These are phyloP conservation scores for Rugosomyces carneus DNA, from an alignment of 1,284 basidiomycete species.

Conservation along the genomic window DNA sequence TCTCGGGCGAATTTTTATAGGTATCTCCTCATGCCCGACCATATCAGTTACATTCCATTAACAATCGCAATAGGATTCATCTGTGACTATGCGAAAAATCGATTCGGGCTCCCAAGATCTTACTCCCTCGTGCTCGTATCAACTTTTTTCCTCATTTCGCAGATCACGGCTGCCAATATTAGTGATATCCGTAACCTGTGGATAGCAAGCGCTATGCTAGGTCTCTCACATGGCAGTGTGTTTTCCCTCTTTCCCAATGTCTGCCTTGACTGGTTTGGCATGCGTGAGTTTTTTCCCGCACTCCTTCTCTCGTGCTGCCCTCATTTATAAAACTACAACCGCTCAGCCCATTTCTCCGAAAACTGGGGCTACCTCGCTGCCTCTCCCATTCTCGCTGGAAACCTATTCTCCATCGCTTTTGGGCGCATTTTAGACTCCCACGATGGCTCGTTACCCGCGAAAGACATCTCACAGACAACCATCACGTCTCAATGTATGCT, in stretches of 20 bases:
- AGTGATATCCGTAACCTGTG: conserved; percentile 61
- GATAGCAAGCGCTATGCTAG: conserved; percentile 69
- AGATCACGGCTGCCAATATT: conserved; percentile 54
- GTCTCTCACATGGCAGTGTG: conserved; percentile 71
- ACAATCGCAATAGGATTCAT: conserved; percentile 40
- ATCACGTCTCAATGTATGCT: conserved; percentile 34
- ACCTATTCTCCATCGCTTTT: conserved; percentile 81
- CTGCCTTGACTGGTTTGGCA: conserved; percentile 83
- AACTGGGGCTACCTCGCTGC: conserved; percentile 83
- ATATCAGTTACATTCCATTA: not conserved
- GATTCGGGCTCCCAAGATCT: conserved; percentile 56
- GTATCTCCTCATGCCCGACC: conserved; percentile 24
- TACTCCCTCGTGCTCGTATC: conserved; percentile 70
- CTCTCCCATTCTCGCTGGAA: conserved; percentile 76
- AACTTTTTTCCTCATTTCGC: conserved; percentile 62
- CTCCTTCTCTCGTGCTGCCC: not conserved
- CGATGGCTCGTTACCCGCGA: conserved; percentile 20
- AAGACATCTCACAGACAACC: not conserved
- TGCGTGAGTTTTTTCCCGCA: conserved; percentile 41
- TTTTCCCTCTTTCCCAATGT: conserved; percentile 78
- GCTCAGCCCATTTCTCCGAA: conserved; percentile 66
- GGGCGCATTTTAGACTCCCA: conserved; percentile 77
- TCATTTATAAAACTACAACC: not conserved
- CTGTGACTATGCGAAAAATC: conserved; percentile 67
- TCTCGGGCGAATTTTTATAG: conserved; percentile 72